These are phyloP conservation scores for Trichoderma citrinoviride DNA, from an alignment of 2,329 filamentous ascomycete genomes.

Conservation along the genomic window DNA sequence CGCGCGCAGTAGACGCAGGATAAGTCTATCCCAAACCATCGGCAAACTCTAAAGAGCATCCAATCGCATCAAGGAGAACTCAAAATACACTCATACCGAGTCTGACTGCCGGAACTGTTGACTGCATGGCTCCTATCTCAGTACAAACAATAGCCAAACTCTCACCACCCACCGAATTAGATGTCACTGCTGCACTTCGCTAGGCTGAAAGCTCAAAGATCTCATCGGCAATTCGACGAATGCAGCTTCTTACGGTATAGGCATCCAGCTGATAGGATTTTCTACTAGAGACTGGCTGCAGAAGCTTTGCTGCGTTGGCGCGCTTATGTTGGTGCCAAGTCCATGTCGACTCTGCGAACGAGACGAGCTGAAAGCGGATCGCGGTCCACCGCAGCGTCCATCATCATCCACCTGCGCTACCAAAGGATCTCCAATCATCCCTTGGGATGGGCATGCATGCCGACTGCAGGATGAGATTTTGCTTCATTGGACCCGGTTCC, in stretches of 20 bases:
- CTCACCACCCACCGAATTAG: neutral
- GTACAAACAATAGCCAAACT: neutral
- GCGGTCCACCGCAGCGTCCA: neutral
- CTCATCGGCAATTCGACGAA: neutral
- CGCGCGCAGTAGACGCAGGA: neutral
- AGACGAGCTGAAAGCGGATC: constrained; percentile 5
- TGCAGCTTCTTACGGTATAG: neutral
- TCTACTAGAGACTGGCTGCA: neutral
- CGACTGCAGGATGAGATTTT: neutral
- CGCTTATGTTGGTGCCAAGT: neutral
- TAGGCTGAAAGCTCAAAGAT: neutral
- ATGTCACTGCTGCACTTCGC: neutral
- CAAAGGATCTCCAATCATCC: neutral
- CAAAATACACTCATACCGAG: too few relatives aligned
- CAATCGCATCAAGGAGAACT: neutral
- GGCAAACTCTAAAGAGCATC: neutral
- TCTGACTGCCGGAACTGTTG: neutral
- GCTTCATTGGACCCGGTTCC: neutral
- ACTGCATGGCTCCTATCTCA: neutral
- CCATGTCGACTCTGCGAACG: neutral
- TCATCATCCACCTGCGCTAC: neutral
- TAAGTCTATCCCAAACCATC: neutral
- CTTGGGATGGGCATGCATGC: neutral
- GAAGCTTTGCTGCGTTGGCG: constrained; percentile 2
- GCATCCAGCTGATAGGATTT: neutral